Conservation (phyloP, 2,329 filamentous ascomycete genomes). For the Pezicula radicicola region DNA sequence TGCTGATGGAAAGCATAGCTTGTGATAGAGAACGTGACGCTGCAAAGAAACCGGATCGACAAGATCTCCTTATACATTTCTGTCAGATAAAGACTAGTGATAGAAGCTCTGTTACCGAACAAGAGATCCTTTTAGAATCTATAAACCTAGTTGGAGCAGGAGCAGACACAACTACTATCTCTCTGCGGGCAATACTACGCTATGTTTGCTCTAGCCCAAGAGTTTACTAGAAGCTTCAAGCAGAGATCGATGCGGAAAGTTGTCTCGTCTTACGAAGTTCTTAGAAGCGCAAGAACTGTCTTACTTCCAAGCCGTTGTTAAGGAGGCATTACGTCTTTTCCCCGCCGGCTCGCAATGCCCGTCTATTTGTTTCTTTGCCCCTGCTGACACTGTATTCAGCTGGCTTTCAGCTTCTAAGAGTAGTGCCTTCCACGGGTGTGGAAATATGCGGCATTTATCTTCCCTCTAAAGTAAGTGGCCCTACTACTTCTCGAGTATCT, state of each 20-base stretch:
- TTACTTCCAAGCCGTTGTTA: conserved; percentile 37
- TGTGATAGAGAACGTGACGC: background rate
- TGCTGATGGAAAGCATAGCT: background rate
- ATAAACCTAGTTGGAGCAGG: conserved; percentile 16
- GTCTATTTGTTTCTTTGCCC: background rate
- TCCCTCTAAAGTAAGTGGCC: conserved; percentile 9
- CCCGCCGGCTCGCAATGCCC: background rate
- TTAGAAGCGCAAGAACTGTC: background rate
- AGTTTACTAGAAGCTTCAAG: background rate
- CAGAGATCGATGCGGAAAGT: background rate
- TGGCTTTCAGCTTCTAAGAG: conserved; percentile 38
- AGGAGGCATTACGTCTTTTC: conserved; percentile 37
- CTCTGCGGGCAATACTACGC: conserved; percentile 39
- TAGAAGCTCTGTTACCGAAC: background rate
- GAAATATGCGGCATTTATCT: conserved; percentile 23
- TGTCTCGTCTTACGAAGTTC: background rate
- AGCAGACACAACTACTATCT: conserved; percentile 42
- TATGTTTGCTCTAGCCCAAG: conserved; percentile 31
- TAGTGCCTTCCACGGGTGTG: conserved; percentile 28
- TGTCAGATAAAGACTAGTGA: background rate
- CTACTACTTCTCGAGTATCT: too few relatives aligned
- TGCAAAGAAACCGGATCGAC: background rate
- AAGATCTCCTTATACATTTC: background rate
- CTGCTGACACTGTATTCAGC: conserved; percentile 37
- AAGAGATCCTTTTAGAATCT: background rate